Base-by-base conservation (phyloP, 495 filamentous ascomycete species). In the Penicillium bialowiezense region DNA sequence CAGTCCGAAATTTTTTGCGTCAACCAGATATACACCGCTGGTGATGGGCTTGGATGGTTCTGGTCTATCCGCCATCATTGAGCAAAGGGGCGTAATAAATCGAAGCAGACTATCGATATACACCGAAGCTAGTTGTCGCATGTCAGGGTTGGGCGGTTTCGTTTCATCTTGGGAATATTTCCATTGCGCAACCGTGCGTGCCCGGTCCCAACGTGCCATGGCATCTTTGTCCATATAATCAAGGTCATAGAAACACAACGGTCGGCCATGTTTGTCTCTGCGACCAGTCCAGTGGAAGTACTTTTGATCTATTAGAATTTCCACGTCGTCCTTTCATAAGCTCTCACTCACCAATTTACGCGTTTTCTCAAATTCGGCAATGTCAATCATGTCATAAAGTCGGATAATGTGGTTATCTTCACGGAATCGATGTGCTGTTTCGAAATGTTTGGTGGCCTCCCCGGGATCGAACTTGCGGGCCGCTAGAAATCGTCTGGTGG, bases 231-330 rank as follows among this genome's bases (percentile, higher is more conserved):
- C 48, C 19, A 65, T 23, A 2, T 58, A 32, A 17, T 55, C 40
- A 8, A 65, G 10, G 23, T 67, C 58, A 19, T 65, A 48, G 41
- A 65, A 56, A 37, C 54, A 53, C 3, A 70, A 52, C 6, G 67
- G 67, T 7, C 52, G 32, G 2, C 69, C 67, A 12, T 39, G 26
- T n/a, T 51, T 59, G 44, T 65, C 56, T 40, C 61, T 48, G 15
- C 60, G 58, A 10, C 69, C 69, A n/a, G 60, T 65, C 69, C 69
- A 72, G 33, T 63, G 58, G 0, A 63, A 59, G 33, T 64, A 69
- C 66, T 71, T 12, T 5, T 21, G 10, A 5, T 18, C 15, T 12
- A 14, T n/a, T 3, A 15, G 1, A 42, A 26, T 26, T 21, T 20
- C n/a, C n/a, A n/a, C 18, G 0, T 17, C 35, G 19, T 5, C 10